phyloP scores from a whole-genome alignment of 306 rosid genomes.

The Cyclanthera cordifolia region DNA sequence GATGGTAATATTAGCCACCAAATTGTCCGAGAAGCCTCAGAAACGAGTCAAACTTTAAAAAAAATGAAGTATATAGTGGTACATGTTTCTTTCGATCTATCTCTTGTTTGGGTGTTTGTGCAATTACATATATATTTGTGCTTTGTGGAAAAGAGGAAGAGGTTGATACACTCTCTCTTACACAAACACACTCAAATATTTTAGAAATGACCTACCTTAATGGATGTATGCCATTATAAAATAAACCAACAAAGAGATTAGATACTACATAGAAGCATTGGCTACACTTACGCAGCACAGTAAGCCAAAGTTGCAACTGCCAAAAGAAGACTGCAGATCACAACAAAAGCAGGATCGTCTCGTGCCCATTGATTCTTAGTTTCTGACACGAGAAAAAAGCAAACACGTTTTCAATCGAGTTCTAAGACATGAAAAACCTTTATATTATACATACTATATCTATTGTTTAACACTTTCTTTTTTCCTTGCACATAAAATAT shows the following conservation, averaged over 20 bases:
- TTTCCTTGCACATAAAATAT: neutral
- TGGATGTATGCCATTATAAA: neutral
- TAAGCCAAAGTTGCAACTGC: slow-evolving; percentile 76
- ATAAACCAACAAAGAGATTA: neutral
- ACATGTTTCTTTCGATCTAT: neutral
- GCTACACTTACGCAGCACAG: slow-evolving; percentile 90
- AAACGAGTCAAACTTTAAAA: no score
- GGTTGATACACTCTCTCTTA: neutral
- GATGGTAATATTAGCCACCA: neutral
- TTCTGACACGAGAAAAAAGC: slow-evolving; percentile 44
- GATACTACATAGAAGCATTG: slow-evolving; percentile 15
- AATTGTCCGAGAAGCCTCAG: neutral
- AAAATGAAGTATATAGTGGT: neutral
- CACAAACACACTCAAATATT: neutral
- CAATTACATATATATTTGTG: neutral
- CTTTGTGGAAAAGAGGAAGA: neutral
- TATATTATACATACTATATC: neutral
- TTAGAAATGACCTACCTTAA: neutral
- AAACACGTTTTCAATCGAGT: slow-evolving; percentile 5
- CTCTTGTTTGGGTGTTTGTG: neutral
- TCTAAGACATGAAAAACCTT: neutral
- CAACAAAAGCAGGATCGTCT: slow-evolving; percentile 99
- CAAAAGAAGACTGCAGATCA: slow-evolving; percentile 95
- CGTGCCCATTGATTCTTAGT: slow-evolving; percentile 99
- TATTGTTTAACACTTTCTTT: neutral